Base-by-base conservation (phyloP, 2,329 filamentous ascomycete species). In the Ceratocystis cubensis region DNA sequence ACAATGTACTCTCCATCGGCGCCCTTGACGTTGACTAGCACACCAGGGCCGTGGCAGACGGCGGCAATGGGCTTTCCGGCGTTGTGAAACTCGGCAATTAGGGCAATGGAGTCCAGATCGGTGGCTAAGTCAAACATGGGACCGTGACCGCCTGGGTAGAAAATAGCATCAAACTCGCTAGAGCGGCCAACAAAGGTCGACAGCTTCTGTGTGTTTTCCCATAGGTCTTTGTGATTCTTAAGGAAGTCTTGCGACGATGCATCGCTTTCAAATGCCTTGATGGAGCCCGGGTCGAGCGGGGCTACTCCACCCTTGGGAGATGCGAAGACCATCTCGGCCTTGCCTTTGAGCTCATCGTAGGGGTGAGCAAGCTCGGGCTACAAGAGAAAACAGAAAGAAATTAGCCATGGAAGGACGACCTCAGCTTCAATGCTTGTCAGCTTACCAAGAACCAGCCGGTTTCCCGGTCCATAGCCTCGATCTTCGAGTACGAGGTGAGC, bases 371-470 rank as follows among this genome's bases (percentile, higher is more conserved):
- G 78, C 72, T 88, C 86, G 67, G 82, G 79, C 81, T 82, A 67
- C 2, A 72, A 20, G 48, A 50, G n/a, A 13, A 25, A 22, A 25
- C 8, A 10, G 53, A 7, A 30, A 20, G 17, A 3, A 1, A 37
- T 25, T 69, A 48, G 17, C 17, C 20, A 22, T 20, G 8, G 15
- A 22, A 57, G 53, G 15, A 28, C 7, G 6, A 41, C 2, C 13
- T 41, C 10, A 15, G 37, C 3, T 41, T 41, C 13, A 15, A 15
- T 41, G 1, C 3, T 45, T n/a, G 37, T 5, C 61, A n/a, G 69
- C 77, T 62, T 77, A 86, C 84, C 71, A 90, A 77, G 73, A 84
- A 90, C 87, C 87, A 90, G 70, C 88, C 88, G 0, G 87, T 89
- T 8, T 81, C 80, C 71, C 78, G 78, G 57, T 79, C 77, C 70